Evolutionary conservation across 495 filamentous ascomycete genomes (phyloP).

Genomic region (Friedmanniomyces endolithicus): DNA sequence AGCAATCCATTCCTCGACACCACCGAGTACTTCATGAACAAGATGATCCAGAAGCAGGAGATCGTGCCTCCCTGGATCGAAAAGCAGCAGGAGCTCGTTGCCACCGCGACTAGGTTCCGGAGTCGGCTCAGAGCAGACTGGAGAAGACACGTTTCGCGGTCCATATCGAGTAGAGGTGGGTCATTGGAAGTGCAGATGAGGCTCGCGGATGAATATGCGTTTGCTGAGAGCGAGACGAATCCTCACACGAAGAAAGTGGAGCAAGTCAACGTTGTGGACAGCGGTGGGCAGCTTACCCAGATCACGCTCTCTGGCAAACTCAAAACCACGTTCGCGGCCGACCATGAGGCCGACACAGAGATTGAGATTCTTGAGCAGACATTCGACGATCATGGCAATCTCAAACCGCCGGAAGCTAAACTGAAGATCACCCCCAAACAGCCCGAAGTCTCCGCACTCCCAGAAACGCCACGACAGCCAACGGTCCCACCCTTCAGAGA

Average conservation of each 20-base stretch:
- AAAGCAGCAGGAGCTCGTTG: constrained; percentile 84
- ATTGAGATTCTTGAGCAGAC: constrained; percentile 18
- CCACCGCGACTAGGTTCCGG: constrained; percentile 57
- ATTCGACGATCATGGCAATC: constrained; percentile 13
- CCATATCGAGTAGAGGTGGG: constrained; percentile 71
- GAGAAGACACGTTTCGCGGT: constrained; percentile 69
- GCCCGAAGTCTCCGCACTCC: neutral
- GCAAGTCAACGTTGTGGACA: constrained; percentile 34
- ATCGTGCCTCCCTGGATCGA: constrained; percentile 84
- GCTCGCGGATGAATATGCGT: constrained; percentile 59
- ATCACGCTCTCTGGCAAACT: constrained; percentile 35
- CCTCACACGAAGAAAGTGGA: constrained; percentile 36
- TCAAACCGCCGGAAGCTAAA: constrained; percentile 1
- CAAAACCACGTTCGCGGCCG: constrained; percentile 12
- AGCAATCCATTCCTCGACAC: constrained; percentile 88
- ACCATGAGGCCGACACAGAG: constrained; percentile 4
- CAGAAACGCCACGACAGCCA: constrained; percentile 5
- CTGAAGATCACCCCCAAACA: constrained; percentile 2
- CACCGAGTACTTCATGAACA: constrained; percentile 96
- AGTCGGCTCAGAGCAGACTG: constrained; percentile 66
- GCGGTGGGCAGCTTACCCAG: constrained; percentile 33
- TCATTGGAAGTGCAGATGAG: constrained; percentile 62
- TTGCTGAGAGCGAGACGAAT: constrained; percentile 49
- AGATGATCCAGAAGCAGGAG: constrained; percentile 92
- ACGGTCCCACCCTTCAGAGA: constrained; percentile 47